Conservation (phyloP, 202 grass and related monocot species). For the Musa balbisiana region DNA sequence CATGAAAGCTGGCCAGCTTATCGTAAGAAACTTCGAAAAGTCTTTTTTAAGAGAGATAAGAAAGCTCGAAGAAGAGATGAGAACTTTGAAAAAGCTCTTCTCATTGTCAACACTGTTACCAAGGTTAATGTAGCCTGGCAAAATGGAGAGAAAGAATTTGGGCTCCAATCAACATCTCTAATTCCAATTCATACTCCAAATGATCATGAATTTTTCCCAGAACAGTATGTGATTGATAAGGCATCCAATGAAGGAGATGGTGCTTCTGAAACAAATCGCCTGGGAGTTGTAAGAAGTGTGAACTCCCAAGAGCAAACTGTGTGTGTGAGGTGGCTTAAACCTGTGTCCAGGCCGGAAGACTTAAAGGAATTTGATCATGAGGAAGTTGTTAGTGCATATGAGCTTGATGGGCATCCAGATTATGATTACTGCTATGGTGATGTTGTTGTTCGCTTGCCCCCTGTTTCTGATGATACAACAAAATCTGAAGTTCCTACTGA, state of each 20-base stretch:
- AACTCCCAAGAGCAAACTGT: conserved; percentile 73
- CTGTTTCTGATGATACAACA: conserved; percentile 39
- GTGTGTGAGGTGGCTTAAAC: conserved; percentile 73
- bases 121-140: conserved; percentile 88
- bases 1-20: conserved; percentile 57
- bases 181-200: conserved; percentile 84
- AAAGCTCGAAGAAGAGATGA: conserved; percentile 74
- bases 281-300: conserved; percentile 72
- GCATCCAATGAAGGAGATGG: conserved; percentile 64
- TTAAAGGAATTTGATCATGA: conserved; percentile 47
- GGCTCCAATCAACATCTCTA: conserved; percentile 51
- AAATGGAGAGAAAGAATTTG: conserved; percentile 61
- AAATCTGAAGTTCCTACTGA: conserved; percentile 32
- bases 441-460: conserved; percentile 77
- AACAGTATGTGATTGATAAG: conserved; percentile 81
- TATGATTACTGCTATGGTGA: conserved; percentile 97
- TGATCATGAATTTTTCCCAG: conserved; percentile 92
- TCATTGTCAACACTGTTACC: conserved; percentile 61
- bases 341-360: conserved; percentile 36
- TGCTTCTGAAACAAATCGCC: conserved; percentile 48
- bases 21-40: conserved; percentile 69
- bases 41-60: conserved; percentile 71
- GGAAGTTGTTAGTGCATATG: conserved; percentile 90
- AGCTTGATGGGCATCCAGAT: conserved; percentile 86
- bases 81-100: conserved; percentile 69